Evolutionary conservation across 345 rosid species (phyloP), one percentile per base, ranked within the genome.

Genomic region (Sapria himalayana): DNA sequence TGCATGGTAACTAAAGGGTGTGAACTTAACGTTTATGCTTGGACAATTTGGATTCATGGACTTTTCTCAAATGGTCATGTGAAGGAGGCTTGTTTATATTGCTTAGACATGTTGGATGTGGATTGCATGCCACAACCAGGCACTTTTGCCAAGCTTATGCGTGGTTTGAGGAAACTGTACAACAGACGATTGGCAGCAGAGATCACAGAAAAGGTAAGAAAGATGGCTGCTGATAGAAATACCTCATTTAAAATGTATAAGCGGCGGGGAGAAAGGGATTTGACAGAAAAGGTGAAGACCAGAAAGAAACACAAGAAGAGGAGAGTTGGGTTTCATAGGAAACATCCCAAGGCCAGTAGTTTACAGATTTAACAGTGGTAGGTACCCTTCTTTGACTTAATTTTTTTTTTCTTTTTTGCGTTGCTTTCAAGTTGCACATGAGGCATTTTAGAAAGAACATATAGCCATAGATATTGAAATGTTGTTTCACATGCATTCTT

Each of bases 41-140:
- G 94, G 94, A 89, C 85, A 32, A 79, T 89, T 35, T 89, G 98
- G 94, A 74, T 89, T 47, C 98, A 89, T 36, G 73, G 81, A 7
- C 62, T 89, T 55, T 78, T 78, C 66, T 65, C 91, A 15, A 79
- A 60, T 39, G 80, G 91, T 37, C 71, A 72, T 53, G 82, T 74
- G 47, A 82, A 82, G 54, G 91, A 74, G 51, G 98, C 98, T 1
- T 82, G 98, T 54, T 56, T 58, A 0, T 78, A 70, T 67, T 79
- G 93, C 58, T 35, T 89, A 59, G 94, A 89, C 43, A 89, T 89
- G 98, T 68, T 79, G 74, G 98, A 82, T 35, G 66, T 70, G 33
- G 84, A 76, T 41, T 13, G 76, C 1, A 89, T 89, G 98, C 82
- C 78, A 1, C 75, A 72, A 49, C 85, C 93, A 0, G 81, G 76